phyloP scores from a whole-genome alignment of 805 yeast genomes.

The Teunomyces atbi region DNA sequence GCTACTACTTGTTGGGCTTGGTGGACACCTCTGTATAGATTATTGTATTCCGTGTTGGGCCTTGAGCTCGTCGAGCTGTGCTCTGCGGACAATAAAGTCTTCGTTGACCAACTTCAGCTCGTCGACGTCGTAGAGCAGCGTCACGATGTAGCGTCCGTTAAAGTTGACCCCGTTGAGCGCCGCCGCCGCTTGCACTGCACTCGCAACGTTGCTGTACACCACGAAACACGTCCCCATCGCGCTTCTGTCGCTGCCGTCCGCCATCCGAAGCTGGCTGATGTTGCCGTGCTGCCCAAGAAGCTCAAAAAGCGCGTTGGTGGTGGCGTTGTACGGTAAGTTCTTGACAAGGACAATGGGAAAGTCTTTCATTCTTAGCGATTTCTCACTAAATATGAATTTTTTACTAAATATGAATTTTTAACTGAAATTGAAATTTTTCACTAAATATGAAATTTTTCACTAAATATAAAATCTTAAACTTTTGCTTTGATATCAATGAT shows the following conservation, averaged over 20 bases:
- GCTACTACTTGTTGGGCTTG: conserved; percentile 46
- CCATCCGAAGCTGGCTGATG: conserved; percentile 50
- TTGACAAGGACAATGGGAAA: conserved; percentile 52
- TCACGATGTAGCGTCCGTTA: conserved; percentile 57
- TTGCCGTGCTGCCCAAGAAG: conserved; percentile 56
- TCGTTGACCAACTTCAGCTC: conserved; percentile 25
- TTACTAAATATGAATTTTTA: background rate
- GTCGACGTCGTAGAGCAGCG: conserved; percentile 47
- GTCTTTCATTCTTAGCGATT: conserved; percentile 17
- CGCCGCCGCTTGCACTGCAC: conserved; percentile 51
- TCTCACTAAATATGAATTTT: background rate
- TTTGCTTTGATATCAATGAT: background rate
- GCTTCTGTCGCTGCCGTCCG: conserved; percentile 8
- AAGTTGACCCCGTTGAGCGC: conserved; percentile 60
- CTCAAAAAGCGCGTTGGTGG: conserved; percentile 46
- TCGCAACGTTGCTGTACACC: conserved; percentile 47
- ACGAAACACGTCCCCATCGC: conserved; percentile 49
- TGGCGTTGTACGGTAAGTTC: conserved; percentile 54
- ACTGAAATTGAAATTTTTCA: background rate
- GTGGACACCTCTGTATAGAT: conserved; percentile 29
- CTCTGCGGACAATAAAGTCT: conserved; percentile 23
- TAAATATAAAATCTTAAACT: background rate
- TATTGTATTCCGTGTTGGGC: conserved; percentile 7
- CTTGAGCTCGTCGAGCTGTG: conserved; percentile 25
- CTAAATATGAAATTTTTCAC: background rate